phyloP scores from a whole-genome alignment of 202 grass and related monocot species.

The Schoenoplectus tabernaemontani region DNA sequence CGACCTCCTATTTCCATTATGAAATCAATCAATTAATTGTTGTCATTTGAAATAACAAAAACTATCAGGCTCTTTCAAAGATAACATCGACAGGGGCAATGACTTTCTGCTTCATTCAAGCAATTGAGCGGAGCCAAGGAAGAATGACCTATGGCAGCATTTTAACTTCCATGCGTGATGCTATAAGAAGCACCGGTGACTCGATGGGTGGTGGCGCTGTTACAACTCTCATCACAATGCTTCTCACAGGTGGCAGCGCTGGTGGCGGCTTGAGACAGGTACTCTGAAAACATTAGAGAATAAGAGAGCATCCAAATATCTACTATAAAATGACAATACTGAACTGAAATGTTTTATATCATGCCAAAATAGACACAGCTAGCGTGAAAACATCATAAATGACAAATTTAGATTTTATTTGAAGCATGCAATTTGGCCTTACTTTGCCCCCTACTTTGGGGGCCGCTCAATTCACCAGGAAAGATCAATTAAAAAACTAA shows the following conservation, averaged over 20 bases:
- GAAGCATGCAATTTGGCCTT: not conserved
- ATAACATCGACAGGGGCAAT: slow-evolving; percentile 93
- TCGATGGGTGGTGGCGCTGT: slow-evolving; percentile 40
- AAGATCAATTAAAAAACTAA: not conserved
- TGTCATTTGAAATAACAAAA: not conserved
- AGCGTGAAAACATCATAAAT: not conserved
- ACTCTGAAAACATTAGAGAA: slow-evolving; percentile 14
- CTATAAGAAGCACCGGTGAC: slow-evolving; percentile 63
- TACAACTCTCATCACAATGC: slow-evolving; percentile 72
- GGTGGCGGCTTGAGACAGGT: slow-evolving; percentile 78
- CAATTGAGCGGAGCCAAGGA: slow-evolving; percentile 57
- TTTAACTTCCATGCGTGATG: slow-evolving; percentile 65
- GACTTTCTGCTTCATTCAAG: slow-evolving; percentile 98
- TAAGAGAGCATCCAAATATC: not conserved
- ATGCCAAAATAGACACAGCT: not conserved
- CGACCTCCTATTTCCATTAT: not conserved
- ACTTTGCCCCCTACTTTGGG: not conserved
- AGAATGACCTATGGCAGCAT: slow-evolving; percentile 81
- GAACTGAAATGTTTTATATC: not conserved
- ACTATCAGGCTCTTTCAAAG: slow-evolving; percentile 71
- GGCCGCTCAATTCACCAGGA: not conserved
- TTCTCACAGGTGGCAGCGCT: slow-evolving; percentile 59
- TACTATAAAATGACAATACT: slow-evolving; percentile 3
- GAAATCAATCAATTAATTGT: not conserved
- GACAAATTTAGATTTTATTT: not conserved